Percentiles rank a stretch among this genome's conserved stretches.
These are phyloP conservation scores for Psilocybe tampanensis DNA, from an alignment of 768 basidiomycete genomes.

Conservation along the genomic window DNA sequence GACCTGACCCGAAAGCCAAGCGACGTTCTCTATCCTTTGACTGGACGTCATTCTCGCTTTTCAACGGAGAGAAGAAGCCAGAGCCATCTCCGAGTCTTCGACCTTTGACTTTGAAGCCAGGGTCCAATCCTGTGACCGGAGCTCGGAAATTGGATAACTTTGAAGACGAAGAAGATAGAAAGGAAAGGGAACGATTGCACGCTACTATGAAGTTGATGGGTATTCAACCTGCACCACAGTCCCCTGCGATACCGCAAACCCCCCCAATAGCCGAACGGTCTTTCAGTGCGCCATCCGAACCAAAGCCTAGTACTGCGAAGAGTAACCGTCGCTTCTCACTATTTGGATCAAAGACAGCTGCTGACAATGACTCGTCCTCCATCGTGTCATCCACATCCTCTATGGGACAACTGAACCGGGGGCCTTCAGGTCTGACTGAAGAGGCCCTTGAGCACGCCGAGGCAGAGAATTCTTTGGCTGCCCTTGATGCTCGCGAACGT, in stretches of 20 bases:
- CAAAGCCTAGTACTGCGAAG: slow-evolving; percentile 25
- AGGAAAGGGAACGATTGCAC: slow-evolving; percentile 83
- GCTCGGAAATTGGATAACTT: slow-evolving; percentile 82
- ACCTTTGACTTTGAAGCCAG: slow-evolving; percentile 74
- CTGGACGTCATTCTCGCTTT: slow-evolving; percentile 79
- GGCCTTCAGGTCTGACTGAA: slow-evolving; percentile 57
- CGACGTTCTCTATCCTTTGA: slow-evolving; percentile 84
- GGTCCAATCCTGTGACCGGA: slow-evolving; percentile 52
- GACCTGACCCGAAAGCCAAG: slow-evolving; percentile 45
- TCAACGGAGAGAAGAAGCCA: slow-evolving; percentile 67
- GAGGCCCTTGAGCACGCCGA: slow-evolving; percentile 80
- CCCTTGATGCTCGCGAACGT: slow-evolving; percentile 80
- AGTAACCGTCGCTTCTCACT: slow-evolving; percentile 66
- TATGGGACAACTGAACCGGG: slow-evolving; percentile 30
- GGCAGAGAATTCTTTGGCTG: slow-evolving; percentile 73
- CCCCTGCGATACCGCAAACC: slow-evolving; percentile 35
- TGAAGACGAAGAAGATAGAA: slow-evolving; percentile 92
- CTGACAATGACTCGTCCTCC: slow-evolving; percentile 47
- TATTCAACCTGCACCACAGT: slow-evolving; percentile 64
- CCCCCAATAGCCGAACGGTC: slow-evolving; percentile 30
- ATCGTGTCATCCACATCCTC: slow-evolving; percentile 43
- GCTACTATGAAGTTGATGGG: slow-evolving; percentile 97
- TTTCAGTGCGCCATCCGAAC: slow-evolving; percentile 27
- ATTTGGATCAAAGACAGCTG: slow-evolving; percentile 54
- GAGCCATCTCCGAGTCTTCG: slow-evolving; percentile 56